Evolutionary conservation across 768 basidiomycete species (phyloP), one percentile per base, ranked within the genome.

Genomic region (Xerocomellus intermedius): DNA sequence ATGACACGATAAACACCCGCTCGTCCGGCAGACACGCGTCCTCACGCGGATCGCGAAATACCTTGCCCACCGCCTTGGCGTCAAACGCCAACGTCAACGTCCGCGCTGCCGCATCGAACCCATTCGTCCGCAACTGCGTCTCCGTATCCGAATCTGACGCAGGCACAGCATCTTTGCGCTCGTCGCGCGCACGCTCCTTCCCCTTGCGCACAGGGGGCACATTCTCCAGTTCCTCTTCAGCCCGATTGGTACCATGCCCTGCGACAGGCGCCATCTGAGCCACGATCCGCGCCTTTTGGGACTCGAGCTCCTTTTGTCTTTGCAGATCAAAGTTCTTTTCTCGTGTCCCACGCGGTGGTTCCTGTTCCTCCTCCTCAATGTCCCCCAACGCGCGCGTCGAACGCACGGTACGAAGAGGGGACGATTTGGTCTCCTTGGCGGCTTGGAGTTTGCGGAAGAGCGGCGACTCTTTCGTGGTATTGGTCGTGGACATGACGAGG

Each of bases 1-100:
- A 98, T n/a, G 91, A 91, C 3, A 90, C 91, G 59, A 99, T 94
- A 73, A 98, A 98, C 42, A 96, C 88, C 49, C 80, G 80, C 54
- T 92, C 89, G 17, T 84, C 79, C 0, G 78, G 79, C 2, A 91
- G 62, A 35, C 73, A 75, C 14, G 70, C 71, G 28, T 84, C 84
- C 42, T 78, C 75, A 44, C 81, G 74, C 4, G 86, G 84, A 57
- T 89, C 82, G 9, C 81, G 77, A 75, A 89, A 91, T n/a, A 88
- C 64, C 52, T 76, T 78, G 2, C 88, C 87, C 4, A 67, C 67
- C 2, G 81, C 77, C 62, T 79, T 83, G 22, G 88, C 85, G 3
- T 87, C 84, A 64, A 93, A 90, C 1, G 91, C 92, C 4, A 71
- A 55, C 24, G 73, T 73, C 28, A 83, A 65, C 14, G 77, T 79